Evolutionary conservation across 306 rosid species (phyloP).

Genomic region (Cucumis melo): DNA sequence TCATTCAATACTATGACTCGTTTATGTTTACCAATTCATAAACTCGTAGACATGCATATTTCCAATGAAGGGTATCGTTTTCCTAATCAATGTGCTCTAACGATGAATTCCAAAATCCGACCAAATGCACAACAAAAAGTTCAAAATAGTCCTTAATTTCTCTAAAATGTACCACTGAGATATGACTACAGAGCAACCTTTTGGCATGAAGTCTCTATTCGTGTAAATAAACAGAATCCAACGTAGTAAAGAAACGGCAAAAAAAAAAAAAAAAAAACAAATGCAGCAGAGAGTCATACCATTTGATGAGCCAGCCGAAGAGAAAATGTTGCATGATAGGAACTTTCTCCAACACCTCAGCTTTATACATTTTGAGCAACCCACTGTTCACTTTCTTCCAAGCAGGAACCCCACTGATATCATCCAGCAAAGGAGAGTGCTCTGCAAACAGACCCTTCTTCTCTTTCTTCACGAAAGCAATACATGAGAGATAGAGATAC

Average conservation of each 20-base stretch:
- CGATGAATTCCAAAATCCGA: not conserved
- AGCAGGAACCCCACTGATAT: constrained; percentile 86
- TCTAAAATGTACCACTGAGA: not conserved
- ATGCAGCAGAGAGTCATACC: constrained; percentile 25
- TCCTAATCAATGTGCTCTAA: not conserved
- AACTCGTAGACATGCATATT: not conserved
- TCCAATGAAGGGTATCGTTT: not conserved
- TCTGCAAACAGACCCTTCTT: constrained; percentile 94
- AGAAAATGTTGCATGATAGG: constrained; percentile 99
- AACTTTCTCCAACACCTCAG: constrained; percentile 92
- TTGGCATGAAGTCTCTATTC: not conserved
- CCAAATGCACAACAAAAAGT: not conserved
- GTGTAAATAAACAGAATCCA: not conserved
- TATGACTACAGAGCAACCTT: not conserved
- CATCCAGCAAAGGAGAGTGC: constrained; percentile 95
- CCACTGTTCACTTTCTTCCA: constrained; percentile 95
- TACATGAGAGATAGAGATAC: constrained; percentile 56
- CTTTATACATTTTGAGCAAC: constrained; percentile 91
- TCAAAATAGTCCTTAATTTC: not conserved
- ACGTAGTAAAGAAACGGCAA: not conserved
- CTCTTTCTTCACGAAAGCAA: constrained; percentile 71
- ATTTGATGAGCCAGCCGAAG: constrained; percentile 74
- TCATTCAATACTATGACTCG: not conserved
- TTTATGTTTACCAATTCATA: not conserved
- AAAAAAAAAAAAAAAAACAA: not conserved